Evolutionary conservation across 805 yeast species (phyloP).

Genomic region (Dipodascus albidus): DNA sequence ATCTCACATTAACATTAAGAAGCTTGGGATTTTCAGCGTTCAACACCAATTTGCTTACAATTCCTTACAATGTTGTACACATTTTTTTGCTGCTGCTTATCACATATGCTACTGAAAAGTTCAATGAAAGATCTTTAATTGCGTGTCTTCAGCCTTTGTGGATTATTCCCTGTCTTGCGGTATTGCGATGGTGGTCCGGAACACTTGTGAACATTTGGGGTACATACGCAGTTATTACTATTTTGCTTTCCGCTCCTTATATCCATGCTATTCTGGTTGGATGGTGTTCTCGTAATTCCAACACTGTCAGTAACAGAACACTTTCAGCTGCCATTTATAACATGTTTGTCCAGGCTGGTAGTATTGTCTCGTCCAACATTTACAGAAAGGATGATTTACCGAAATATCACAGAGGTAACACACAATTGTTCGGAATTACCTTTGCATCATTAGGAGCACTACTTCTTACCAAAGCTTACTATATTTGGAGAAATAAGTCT

Average conservation of each 20-base stretch:
- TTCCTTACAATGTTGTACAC: conserved; percentile 18
- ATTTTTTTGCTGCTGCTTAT: conserved; percentile 18
- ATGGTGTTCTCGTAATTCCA: conserved; percentile 52
- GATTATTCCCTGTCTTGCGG: conserved; percentile 26
- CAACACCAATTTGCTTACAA: conserved; percentile 38
- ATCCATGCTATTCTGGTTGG: conserved; percentile 43
- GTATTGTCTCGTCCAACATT: conserved; percentile 42
- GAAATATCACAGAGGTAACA: conserved; percentile 47
- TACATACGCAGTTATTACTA: conserved; percentile 29
- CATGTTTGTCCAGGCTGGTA: conserved; percentile 48
- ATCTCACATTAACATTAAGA: conserved; percentile 39
- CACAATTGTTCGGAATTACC: conserved; percentile 13
- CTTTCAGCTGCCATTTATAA: conserved; percentile 55
- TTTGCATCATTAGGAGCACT: conserved; percentile 1
- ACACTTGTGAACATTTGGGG: conserved; percentile 31
- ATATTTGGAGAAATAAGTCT: not conserved
- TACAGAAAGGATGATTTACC: conserved; percentile 49
- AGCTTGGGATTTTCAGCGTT: conserved; percentile 40
- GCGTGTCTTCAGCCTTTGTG: conserved; percentile 24
- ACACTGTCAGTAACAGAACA: conserved; percentile 50
- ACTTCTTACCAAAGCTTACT: not conserved
- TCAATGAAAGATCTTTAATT: conserved; percentile 22
- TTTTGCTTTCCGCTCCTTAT: conserved; percentile 19
- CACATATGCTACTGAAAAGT: conserved; percentile 16
- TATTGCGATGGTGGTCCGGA: conserved; percentile 32